Percentiles rank a stretch among this genome's conserved stretches.
These are phyloP conservation scores for Wickerhamiella hasegawae DNA, from an alignment of 805 yeast genomes.

Conservation along the genomic window DNA sequence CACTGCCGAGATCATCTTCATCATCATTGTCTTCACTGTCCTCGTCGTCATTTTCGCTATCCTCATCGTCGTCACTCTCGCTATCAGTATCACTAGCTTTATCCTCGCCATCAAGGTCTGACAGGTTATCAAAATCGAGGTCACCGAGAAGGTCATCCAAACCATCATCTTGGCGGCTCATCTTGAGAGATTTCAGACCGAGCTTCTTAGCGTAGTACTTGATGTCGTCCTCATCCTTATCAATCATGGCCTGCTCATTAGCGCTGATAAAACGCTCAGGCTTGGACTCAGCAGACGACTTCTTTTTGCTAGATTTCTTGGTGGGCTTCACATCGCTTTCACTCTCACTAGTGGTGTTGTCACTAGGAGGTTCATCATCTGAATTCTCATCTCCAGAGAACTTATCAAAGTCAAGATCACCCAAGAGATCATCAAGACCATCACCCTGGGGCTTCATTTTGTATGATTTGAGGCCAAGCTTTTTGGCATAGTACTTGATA, in stretches of 20 bases:
- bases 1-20: constrained; percentile 6
- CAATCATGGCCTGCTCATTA: constrained; percentile 5
- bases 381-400: constrained; percentile 10
- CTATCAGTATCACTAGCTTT: constrained; percentile 9
- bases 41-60: constrained; percentile 11
- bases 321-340: constrained; percentile 8
- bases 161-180: constrained; percentile 51
- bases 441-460: constrained; percentile 49
- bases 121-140: constrained; percentile 31
- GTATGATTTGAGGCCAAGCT: constrained; percentile 50
- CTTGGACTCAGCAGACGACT: neutral
- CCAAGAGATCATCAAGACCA: constrained; percentile 62
- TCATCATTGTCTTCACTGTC: constrained; percentile 12
- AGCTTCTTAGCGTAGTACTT: constrained; percentile 69
- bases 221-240: constrained; percentile 62
- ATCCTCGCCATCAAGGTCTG: constrained; percentile 5
- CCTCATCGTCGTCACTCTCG: constrained; percentile 2
- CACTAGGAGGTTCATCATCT: constrained; percentile 3
- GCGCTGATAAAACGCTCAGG: neutral
- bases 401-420: constrained; percentile 46
- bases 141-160: constrained; percentile 77
- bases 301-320: constrained; percentile 1
- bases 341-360: constrained; percentile 4
- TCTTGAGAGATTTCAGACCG: constrained; percentile 43
- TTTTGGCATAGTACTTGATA: constrained; percentile 66